A percentile compares a stretch with the other conserved stretches of the same genome.
Conservation (phyloP, 768 basidiomycete species). For the Crepidotus variabilis region DNA sequence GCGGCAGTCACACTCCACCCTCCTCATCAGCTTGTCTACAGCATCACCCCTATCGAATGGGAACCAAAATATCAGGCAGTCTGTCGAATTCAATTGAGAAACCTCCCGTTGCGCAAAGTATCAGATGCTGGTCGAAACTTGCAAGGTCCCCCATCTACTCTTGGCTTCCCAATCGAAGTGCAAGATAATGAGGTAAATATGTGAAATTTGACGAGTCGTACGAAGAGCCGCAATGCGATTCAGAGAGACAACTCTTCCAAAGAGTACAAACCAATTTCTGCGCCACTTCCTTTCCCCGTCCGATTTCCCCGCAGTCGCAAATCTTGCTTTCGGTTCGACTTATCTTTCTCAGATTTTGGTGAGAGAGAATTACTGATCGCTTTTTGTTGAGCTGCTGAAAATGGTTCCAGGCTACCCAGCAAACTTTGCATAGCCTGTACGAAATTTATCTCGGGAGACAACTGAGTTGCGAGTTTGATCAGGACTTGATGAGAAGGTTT, state of each 20-base stretch:
- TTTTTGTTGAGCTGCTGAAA: conserved; percentile 51
- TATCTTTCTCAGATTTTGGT: conserved; percentile 27
- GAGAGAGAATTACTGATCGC: conserved; percentile 37
- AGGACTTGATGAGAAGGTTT: conserved; percentile 54
- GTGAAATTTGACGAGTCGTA: neutral
- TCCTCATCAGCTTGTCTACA: too few species aligned
- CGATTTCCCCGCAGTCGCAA: conserved; percentile 52
- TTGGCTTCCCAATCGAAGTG: too few species aligned
- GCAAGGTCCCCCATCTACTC: too few species aligned
- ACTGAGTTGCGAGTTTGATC: conserved; percentile 40
- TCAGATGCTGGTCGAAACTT: too few species aligned
- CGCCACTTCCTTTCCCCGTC: conserved; percentile 46
- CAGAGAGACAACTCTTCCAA: conserved; percentile 67
- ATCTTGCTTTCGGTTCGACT: conserved; percentile 33
- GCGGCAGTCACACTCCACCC: too few species aligned
- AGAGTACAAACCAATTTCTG: conserved; percentile 63
- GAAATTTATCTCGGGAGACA: conserved; percentile 53
- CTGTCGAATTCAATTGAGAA: too few species aligned
- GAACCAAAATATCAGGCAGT: too few species aligned
- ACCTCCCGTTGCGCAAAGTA: too few species aligned
- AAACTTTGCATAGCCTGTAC: conserved; percentile 51
- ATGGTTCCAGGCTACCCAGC: conserved; percentile 60
- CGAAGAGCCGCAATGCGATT: neutral
- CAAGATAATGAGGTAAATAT: neutral
- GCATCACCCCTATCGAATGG: too few species aligned